Conservation (phyloP, 306 rosid species). For the Medicago ruthenica region DNA sequence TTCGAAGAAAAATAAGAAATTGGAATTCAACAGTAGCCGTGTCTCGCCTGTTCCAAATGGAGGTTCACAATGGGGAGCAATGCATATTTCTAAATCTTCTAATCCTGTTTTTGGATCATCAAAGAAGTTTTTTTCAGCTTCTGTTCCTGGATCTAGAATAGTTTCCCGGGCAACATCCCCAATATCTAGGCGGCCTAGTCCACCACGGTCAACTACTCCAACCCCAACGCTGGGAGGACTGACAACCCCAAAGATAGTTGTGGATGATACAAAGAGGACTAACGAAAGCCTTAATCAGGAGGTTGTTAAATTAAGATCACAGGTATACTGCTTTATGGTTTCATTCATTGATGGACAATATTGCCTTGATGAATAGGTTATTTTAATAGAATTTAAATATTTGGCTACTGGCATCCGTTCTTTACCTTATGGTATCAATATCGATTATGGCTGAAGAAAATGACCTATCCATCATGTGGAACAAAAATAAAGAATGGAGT, state of each 20-base stretch:
- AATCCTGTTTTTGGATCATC: constrained; percentile 98
- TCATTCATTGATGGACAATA: constrained; percentile 1
- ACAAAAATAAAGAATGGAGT: constrained; percentile 11
- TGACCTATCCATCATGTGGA: constrained; percentile 2
- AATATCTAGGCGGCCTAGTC: constrained; percentile 95
- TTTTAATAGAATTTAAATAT: constrained; percentile 12
- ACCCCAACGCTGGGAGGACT: constrained; percentile 98
- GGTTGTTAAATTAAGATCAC: constrained; percentile 86
- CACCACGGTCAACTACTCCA: constrained; percentile 98
- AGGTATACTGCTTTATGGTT: constrained; percentile 57
- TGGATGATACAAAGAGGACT: constrained; percentile 82
- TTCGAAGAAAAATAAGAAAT: constrained; percentile 91
- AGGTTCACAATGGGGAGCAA: constrained; percentile 89
- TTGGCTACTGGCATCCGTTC: constrained; percentile 3
- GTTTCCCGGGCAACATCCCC: constrained; percentile 98
- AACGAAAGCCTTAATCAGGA: constrained; percentile 89
- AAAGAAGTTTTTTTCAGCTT: constrained; percentile 96
- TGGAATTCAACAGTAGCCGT: constrained; percentile 93
- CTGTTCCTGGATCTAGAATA: constrained; percentile 99
- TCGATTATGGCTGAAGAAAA: constrained; percentile 16
- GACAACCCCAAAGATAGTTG: constrained; percentile 84
- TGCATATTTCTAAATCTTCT: constrained; percentile 84
- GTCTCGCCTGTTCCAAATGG: constrained; percentile 95
- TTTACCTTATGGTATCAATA: not conserved
- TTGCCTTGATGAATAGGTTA: constrained; percentile 27